Conservation (phyloP, 2,329 filamentous ascomycete genomes). For the Hypoxylon sp. region DNA sequence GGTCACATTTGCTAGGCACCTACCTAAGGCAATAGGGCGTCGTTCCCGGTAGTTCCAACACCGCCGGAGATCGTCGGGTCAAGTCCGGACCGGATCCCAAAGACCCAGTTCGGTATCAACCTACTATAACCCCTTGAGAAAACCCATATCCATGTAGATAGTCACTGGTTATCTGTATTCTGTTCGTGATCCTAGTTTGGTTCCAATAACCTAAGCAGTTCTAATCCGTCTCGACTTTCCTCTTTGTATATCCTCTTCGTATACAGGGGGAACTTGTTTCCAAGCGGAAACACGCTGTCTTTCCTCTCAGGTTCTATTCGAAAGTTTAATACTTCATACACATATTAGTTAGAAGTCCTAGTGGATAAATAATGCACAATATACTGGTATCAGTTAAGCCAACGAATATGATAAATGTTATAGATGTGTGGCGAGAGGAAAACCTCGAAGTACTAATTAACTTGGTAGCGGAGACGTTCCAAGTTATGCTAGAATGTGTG, state of each 20-base stretch:
- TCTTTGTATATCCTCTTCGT: background rate
- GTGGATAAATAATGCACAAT: background rate
- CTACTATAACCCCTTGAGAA: background rate
- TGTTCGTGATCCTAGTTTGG: background rate
- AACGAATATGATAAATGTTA: background rate
- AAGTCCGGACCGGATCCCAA: slow-evolving; percentile 24
- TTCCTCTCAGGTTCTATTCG: background rate
- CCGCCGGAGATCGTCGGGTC: slow-evolving; percentile 45
- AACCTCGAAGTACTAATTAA: background rate
- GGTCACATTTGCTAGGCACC: slow-evolving; percentile 5
- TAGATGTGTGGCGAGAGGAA: background rate
- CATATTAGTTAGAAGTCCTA: background rate
- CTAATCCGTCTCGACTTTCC: background rate
- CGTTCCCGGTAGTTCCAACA: slow-evolving; percentile 27
- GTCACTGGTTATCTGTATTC: background rate
- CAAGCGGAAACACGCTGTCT: background rate
- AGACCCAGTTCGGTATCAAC: background rate
- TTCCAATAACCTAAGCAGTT: background rate
- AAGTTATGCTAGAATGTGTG: background rate
- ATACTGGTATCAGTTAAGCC: background rate
- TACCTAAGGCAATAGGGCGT: slow-evolving; percentile 1
- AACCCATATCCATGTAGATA: background rate
- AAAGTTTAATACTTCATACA: background rate
- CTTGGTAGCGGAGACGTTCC: background rate
- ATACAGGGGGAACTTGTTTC: background rate